Evolutionary conservation across 352 stramenopile genomes (phyloP), one percentile per base, ranked within the genome.

Genomic region (Phytophthora citrophthora): DNA sequence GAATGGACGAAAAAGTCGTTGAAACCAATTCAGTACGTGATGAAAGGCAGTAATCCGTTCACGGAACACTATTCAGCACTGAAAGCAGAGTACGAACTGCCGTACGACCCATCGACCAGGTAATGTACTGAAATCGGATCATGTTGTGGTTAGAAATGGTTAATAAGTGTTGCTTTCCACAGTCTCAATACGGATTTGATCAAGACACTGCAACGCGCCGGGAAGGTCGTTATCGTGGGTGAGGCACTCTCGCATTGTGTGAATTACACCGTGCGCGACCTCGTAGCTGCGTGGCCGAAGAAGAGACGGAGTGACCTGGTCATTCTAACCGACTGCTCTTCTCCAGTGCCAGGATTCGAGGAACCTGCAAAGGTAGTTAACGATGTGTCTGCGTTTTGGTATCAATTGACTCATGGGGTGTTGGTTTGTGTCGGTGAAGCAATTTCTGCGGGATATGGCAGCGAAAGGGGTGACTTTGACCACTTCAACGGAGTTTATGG

Each of bases 241-340:
- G 91, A 99, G 72, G 94, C 96, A 11, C 81, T 95, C 56, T 97
- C 89, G 31, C 96, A 99, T 70, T 99, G 95, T 76, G 94, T 99
- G 16, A 98, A 98, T 67, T 97, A 97, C 72, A 97, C 95, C 0
- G 69, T 96, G 5, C 75, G 94, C 13, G 93, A 98, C 66, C 82
- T 98, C 27, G 76, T 97, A 3, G 63, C 86, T 10, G 50, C 86
- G 18, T 98, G 88, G 90, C 79, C 88, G 0, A 64, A 61, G 13
- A 68, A 88, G 7, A 67, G 90, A 43, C 49, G 78, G 16, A 51
- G 61, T 32, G 71, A 91, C 52, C 36, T 95, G 10, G 63, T 90
- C 23, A 54, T 95, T 10, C 45, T 95, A 18, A 81, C 78, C 5
- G 81, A 90, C 41, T 90, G 81, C 45, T 65, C 76, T 38, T 88